Percentiles rank a stretch among this genome's conserved stretches.
These are phyloP conservation scores for Pythium volutum DNA, from an alignment of 352 stramenopile species.

Conservation along the genomic window DNA sequence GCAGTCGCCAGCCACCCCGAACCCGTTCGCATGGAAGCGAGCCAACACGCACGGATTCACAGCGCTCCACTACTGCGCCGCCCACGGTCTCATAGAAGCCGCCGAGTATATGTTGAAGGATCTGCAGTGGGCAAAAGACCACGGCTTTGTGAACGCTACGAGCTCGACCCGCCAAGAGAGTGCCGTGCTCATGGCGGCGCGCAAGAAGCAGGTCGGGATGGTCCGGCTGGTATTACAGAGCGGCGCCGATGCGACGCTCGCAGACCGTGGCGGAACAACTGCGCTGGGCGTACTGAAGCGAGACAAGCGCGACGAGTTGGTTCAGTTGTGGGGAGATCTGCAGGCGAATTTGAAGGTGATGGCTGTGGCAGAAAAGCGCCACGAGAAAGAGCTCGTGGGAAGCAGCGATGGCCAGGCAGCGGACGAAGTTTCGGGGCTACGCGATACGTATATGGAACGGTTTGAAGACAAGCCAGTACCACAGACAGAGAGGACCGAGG, in stretches of 20 bases:
- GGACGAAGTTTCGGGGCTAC: not conserved
- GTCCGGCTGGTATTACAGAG: slow-evolving; percentile 37
- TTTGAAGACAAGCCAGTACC: not conserved
- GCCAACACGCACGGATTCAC: slow-evolving; percentile 55
- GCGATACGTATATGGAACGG: not conserved
- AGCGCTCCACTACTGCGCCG: slow-evolving; percentile 54
- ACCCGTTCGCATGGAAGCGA: slow-evolving; percentile 35
- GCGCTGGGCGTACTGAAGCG: slow-evolving; percentile 48
- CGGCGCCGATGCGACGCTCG: slow-evolving; percentile 40
- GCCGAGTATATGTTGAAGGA: slow-evolving; percentile 34
- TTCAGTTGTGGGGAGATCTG: slow-evolving; percentile 32
- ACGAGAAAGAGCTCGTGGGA: not conserved
- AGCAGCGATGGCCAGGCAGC: not conserved
- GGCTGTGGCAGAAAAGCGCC: not conserved
- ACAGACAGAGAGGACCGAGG: not conserved
- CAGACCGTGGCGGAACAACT: slow-evolving; percentile 48
- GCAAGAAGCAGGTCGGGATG: slow-evolving; percentile 50
- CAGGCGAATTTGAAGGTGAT: not conserved
- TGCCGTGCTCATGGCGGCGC: slow-evolving; percentile 59
- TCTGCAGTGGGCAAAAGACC: slow-evolving; percentile 33
- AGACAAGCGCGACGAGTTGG: slow-evolving; percentile 46
- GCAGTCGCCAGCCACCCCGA: slow-evolving; percentile 11
- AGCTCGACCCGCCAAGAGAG: slow-evolving; percentile 47
- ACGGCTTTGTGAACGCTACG: slow-evolving; percentile 41
- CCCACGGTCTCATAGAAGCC: slow-evolving; percentile 36